These are phyloP conservation scores for Phytophthora pisi DNA, from an alignment of 352 stramenopile genomes.

Conservation along the genomic window DNA sequence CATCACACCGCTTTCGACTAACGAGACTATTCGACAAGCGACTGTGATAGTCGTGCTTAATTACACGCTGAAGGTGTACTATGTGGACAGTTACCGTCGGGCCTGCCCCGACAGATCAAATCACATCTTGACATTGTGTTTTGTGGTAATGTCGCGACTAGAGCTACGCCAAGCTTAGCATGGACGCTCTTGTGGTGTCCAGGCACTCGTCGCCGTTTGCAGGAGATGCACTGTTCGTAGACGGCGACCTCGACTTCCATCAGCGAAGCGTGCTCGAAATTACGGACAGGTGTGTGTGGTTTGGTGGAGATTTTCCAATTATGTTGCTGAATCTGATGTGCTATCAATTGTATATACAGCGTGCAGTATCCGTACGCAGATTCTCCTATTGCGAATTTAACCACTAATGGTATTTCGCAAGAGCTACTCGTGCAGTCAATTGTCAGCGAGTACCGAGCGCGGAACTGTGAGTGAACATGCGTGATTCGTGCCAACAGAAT, in stretches of 20 bases:
- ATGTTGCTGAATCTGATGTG: background rate
- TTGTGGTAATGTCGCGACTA: slow-evolving; percentile 7
- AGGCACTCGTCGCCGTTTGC: slow-evolving; percentile 45
- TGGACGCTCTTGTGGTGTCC: slow-evolving; percentile 61
- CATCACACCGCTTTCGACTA: slow-evolving; percentile 44
- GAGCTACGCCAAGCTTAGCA: slow-evolving; percentile 59
- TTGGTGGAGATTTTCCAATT: background rate
- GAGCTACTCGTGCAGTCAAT: slow-evolving; percentile 48
- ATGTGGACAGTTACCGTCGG: background rate
- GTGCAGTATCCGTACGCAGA: slow-evolving; percentile 41
- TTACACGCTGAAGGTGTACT: slow-evolving; percentile 53
- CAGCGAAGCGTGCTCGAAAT: slow-evolving; percentile 56
- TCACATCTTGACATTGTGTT: background rate
- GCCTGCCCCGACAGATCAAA: background rate
- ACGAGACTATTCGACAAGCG: slow-evolving; percentile 58
- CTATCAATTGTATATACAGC: slow-evolving; percentile 18
- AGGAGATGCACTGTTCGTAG: slow-evolving; percentile 43
- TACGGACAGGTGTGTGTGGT: slow-evolving; percentile 39
- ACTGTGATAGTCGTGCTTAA: slow-evolving; percentile 62
- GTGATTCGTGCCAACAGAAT: background rate
- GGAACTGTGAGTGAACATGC: slow-evolving; percentile 46
- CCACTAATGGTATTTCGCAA: slow-evolving; percentile 35
- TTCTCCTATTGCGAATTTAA: slow-evolving; percentile 52
- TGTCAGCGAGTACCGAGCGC: slow-evolving; percentile 42
- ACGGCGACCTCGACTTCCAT: slow-evolving; percentile 67